A percentile compares a stretch with the other conserved stretches of the same genome.
Conservation (phyloP, 169 alveolate genomes). For the Cryptosporidium xiaoi region DNA sequence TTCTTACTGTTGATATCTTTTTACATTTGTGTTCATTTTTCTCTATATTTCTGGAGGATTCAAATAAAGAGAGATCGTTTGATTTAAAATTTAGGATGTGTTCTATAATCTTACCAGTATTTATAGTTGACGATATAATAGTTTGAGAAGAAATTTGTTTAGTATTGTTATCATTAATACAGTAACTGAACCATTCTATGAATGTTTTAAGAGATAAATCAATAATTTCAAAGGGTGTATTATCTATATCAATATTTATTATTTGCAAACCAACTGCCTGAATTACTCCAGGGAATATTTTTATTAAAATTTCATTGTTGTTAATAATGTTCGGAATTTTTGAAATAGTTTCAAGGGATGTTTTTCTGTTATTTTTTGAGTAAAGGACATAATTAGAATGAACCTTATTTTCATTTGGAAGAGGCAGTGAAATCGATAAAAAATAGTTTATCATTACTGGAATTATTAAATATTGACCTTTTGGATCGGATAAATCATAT, state of each 20-base stretch:
- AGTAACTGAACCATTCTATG: conserved; percentile 31
- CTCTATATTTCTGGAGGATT: neutral
- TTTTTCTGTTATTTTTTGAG: neutral
- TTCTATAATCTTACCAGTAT: conserved; percentile 38
- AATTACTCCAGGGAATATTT: conserved; percentile 51
- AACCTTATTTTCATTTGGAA: neutral
- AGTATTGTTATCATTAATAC: neutral
- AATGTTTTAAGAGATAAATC: conserved; percentile 4
- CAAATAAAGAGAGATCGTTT: neutral
- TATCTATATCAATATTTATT: neutral
- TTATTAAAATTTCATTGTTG: neutral
- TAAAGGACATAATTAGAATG: too few relatives aligned
- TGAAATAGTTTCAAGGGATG: conserved; percentile 3
- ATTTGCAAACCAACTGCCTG: conserved; percentile 30
- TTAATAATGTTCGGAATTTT: conserved; percentile 33
- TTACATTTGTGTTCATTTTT: neutral
- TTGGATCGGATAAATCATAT: neutral
- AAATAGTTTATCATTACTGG: conserved; percentile 34
- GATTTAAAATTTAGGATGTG: conserved; percentile 8
- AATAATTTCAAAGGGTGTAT: neutral
- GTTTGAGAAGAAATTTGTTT: neutral
- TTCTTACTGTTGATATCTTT: neutral
- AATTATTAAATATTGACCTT: conserved; percentile 7
- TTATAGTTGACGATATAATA: neutral
- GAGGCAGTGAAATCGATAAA: conserved; percentile 12